Evolutionary conservation across 441 rosid genomes (phyloP), one percentile per base, ranked within the genome.

Genomic region (Populus tomentosa): DNA sequence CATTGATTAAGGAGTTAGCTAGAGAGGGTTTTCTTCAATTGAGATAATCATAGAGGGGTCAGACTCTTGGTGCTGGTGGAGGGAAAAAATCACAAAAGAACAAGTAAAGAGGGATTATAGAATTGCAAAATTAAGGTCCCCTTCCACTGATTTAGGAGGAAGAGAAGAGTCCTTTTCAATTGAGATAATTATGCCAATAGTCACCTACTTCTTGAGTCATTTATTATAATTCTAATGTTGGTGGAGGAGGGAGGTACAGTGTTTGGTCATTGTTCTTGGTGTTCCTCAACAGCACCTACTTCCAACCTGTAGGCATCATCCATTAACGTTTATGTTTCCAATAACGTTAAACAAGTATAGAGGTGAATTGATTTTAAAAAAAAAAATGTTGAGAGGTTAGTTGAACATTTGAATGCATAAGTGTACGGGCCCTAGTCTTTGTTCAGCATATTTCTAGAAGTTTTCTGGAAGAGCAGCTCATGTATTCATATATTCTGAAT

Each of bases 191-290:
- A 69, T 70, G 67, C 42, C 59, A 38, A 71, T 62, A 35, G 10
- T 77, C 81, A 77, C 85, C 85, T 78, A 85, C 82, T 85, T 75
- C 69, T 62, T 16, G 38, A 66, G 46, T 18, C 80, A 78, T 83
- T 74, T 74, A 76, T 73, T 50, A 65, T 13, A 66, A 20, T 68
- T 78, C 72, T 72, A 64, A 73, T 70, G 83, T 10, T 68, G 59
- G 63, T 59, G 75, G 20, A 14, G 78, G 35, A 72, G 71, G 81
- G 30, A 20, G 77, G 75, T 63, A 35, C 35, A 26, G 64, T 18
- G 75, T 72, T 79, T 75, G 81, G 74, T 78, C 38, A 71, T 69
- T 75, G 62, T 63, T 69, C 63, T 70, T 46, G 76, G 64, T 73
- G 67, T 68, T 62, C 42, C 77, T 65, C 33, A 61, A 65, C 61